A percentile compares a stretch with the other conserved stretches of the same genome.
Conservation (phyloP, 2,329 filamentous ascomycete species). For the Gnomoniopsis sp. region DNA sequence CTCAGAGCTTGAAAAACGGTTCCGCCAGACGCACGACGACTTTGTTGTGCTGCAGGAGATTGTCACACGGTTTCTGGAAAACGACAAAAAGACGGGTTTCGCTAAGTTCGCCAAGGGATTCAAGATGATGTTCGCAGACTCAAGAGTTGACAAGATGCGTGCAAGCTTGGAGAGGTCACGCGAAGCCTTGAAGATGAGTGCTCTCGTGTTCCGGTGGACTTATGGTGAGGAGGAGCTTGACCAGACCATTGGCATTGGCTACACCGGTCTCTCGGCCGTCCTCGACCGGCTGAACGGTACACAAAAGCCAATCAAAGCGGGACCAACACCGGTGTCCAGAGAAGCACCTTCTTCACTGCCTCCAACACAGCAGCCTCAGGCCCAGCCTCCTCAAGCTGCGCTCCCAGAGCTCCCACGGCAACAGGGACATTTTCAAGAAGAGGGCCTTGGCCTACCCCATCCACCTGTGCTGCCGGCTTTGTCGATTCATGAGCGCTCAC, state of each 20-base stretch:
- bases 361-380: slow-evolving; percentile 1
- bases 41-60: slow-evolving; percentile 63
- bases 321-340: slow-evolving; percentile 5
- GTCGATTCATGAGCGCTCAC: slow-evolving; percentile 20
- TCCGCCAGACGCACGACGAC: slow-evolving; percentile 57
- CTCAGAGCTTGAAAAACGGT: slow-evolving; percentile 61
- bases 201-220: slow-evolving; percentile 63
- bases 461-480: slow-evolving; percentile 13
- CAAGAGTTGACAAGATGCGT: slow-evolving; percentile 59
- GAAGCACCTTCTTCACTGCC: neutral
- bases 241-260: slow-evolving; percentile 61
- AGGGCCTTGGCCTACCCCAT: slow-evolving; percentile 18
- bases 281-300: slow-evolving; percentile 45
- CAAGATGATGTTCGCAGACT: slow-evolving; percentile 60
- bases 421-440: slow-evolving; percentile 5
- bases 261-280: slow-evolving; percentile 63
- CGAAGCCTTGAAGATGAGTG: slow-evolving; percentile 61
- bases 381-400: slow-evolving; percentile 15
- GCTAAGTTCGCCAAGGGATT: slow-evolving; percentile 59
- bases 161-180: slow-evolving; percentile 54
- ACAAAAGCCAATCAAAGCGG: slow-evolving; percentile 4
- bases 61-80: slow-evolving; percentile 58
- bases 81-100: slow-evolving; percentile 59
- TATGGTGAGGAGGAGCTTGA: slow-evolving; percentile 57
- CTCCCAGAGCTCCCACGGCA: slow-evolving; percentile 13